phyloP scores from a whole-genome alignment of 2,329 filamentous ascomycete species.

The Polytolypa hystricis region DNA sequence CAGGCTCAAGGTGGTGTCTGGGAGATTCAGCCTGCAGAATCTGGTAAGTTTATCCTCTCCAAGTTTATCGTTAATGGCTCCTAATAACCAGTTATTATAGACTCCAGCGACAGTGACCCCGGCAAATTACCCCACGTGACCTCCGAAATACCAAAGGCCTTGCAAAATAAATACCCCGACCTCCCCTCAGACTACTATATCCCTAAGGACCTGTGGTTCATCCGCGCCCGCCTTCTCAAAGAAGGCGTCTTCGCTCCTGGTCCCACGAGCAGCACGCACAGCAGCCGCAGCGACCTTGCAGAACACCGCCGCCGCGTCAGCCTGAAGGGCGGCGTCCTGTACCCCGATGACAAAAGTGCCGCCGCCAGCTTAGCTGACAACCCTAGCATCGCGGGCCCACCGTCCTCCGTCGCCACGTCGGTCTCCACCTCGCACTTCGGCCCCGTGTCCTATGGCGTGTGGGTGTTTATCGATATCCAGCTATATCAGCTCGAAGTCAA shows the following conservation, averaged over 20 bases:
- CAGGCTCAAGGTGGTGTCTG: constrained; percentile 81
- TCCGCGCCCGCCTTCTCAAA: constrained; percentile 79
- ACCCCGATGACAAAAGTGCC: constrained; percentile 22
- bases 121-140: constrained; percentile 26
- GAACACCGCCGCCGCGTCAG: constrained; percentile 31
- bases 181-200: constrained; percentile 58
- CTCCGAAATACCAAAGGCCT: constrained; percentile 25
- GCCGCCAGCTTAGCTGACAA: constrained; percentile 18
- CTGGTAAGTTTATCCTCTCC: constrained; percentile 20
- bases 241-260: constrained; percentile 55
- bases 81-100: constrained; percentile 6
- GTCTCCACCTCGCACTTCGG: constrained; percentile 34
- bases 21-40: constrained; percentile 46
- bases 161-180: constrained; percentile 35
- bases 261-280: constrained; percentile 26
- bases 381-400: constrained; percentile 18
- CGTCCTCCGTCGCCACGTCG: constrained; percentile 24
- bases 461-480: constrained; percentile 91
- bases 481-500: constrained; percentile 87
- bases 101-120: constrained; percentile 21
- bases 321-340: constrained; percentile 22
- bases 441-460: constrained; percentile 56
- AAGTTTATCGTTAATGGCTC: constrained; percentile 3
- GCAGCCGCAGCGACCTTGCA: constrained; percentile 31
- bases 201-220: constrained; percentile 92